phyloP scores from a whole-genome alignment of 176 grass and related monocot species.

The Cymbopogon citratus region DNA sequence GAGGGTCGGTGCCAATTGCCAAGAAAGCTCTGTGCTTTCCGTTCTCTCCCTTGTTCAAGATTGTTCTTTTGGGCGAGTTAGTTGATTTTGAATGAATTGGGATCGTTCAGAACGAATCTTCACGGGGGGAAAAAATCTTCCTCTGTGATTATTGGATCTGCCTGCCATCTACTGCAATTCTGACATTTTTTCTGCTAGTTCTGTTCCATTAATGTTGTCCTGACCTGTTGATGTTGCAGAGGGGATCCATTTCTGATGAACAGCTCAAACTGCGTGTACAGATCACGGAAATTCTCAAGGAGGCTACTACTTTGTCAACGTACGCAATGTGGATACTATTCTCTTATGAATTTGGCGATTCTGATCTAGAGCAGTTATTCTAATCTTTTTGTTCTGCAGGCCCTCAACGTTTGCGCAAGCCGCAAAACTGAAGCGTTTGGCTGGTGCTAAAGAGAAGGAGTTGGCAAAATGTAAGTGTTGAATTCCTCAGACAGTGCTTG shows the following conservation, averaged over 20 bases:
- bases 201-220: not conserved
- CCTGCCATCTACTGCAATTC: not conserved
- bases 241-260: conserved; percentile 44
- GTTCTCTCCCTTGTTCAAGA: not conserved
- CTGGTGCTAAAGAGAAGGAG: conserved; percentile 81
- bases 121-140: not conserved
- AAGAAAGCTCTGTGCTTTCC: not conserved
- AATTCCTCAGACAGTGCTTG: not conserved
- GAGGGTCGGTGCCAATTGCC: conserved; percentile 43
- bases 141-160: conserved; percentile 13
- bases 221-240: conserved; percentile 39
- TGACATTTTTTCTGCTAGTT: not conserved
- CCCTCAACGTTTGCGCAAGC: conserved; percentile 96
- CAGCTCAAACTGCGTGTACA: conserved; percentile 57
- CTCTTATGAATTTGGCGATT: not conserved
- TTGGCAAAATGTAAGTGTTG: conserved; percentile 50
- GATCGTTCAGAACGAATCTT: not conserved
- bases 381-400: conserved; percentile 25
- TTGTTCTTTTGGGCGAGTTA: not conserved
- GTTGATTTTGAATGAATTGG: not conserved
- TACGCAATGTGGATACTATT: conserved; percentile 21
- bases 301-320: conserved; percentile 65
- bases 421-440: conserved; percentile 71
- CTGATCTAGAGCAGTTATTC: not conserved
- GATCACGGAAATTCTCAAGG: conserved; percentile 76